Conservation (phyloP, 2,329 filamentous ascomycete genomes). For the Clarireedia hainanense region DNA sequence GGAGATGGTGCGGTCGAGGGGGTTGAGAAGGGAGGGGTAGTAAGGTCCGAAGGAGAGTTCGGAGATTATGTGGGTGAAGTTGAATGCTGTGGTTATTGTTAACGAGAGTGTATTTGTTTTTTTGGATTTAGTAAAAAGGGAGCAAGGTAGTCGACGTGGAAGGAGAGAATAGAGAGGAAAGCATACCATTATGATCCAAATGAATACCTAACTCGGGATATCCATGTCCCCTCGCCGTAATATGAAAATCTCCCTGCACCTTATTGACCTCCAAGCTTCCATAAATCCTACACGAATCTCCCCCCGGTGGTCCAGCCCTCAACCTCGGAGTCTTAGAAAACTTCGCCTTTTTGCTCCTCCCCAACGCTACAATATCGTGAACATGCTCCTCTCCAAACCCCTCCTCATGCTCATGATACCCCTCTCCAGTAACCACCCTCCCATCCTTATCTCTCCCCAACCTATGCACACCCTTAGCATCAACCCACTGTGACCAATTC, state of each 20-base stretch:
- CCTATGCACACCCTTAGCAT: slow-evolving; percentile 57
- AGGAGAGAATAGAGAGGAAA: not conserved
- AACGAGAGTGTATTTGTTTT: slow-evolving; percentile 19
- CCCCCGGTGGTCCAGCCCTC: slow-evolving; percentile 22
- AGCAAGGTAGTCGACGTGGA: not conserved
- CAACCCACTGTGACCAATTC: slow-evolving; percentile 74
- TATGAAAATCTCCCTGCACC: slow-evolving; percentile 96
- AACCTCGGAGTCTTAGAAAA: slow-evolving; percentile 70
- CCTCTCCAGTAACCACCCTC: slow-evolving; percentile 47
- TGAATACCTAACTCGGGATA: slow-evolving; percentile 75
- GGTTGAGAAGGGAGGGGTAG: slow-evolving; percentile 88
- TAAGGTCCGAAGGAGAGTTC: slow-evolving; percentile 97
- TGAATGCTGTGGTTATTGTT: slow-evolving; percentile 58
- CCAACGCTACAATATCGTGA: slow-evolving; percentile 75
- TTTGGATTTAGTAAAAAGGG: not conserved
- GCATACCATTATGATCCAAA: slow-evolving; percentile 70
- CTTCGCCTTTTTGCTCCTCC: slow-evolving; percentile 54
- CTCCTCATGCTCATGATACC: slow-evolving; percentile 60
- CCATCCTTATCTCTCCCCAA: slow-evolving; percentile 50
- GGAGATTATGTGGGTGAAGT: slow-evolving; percentile 94
- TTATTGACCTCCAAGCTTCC: slow-evolving; percentile 90
- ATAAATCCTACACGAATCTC: slow-evolving; percentile 80
- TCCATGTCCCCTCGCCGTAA: slow-evolving; percentile 92
- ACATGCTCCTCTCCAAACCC: slow-evolving; percentile 76
- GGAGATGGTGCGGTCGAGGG: slow-evolving; percentile 85